Percentiles rank a stretch among this genome's conserved stretches.
Evolutionary conservation across 768 basidiomycete species (phyloP).

Genomic region (Russula abietina): DNA sequence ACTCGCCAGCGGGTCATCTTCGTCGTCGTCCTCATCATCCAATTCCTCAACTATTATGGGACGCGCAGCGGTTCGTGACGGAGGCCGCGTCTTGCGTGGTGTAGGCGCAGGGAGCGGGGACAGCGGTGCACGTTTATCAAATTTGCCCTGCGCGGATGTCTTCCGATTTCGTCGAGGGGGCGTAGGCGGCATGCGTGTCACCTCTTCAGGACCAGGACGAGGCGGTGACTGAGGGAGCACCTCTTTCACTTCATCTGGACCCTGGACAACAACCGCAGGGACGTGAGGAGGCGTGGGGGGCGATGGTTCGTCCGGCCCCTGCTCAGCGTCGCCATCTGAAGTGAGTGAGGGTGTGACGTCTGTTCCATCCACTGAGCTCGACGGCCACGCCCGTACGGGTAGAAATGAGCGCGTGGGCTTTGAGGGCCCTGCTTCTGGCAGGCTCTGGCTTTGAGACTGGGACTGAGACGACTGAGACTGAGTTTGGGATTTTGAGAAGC

Average conservation of each 20-base stretch:
- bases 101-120: conserved; percentile 54
- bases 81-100: conserved; percentile 54
- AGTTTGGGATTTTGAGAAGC: conserved; percentile 11
- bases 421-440: conserved; percentile 11
- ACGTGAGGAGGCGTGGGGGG: conserved; percentile 23
- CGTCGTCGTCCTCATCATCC: conserved; percentile 1
- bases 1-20: conserved; percentile 20
- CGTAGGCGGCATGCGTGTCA: conserved; percentile 1
- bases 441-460: conserved; percentile 10
- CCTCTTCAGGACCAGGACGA: background rate
- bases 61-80: conserved; percentile 35
- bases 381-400: conserved; percentile 20
- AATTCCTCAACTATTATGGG: background rate
- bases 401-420: conserved; percentile 6
- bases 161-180: conserved; percentile 1
- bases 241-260: conserved; percentile 1
- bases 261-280: conserved; percentile 4
- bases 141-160: conserved; percentile 32
- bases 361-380: conserved; percentile 23
- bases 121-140: conserved; percentile 54
- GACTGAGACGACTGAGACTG: background rate
- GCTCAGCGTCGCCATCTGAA: conserved; percentile 20
- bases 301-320: conserved; percentile 16
- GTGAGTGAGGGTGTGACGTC: conserved; percentile 25
- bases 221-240: background rate